Conservation (phyloP, 2,329 filamentous ascomycete species). For the Exophiala spinifera region DNA sequence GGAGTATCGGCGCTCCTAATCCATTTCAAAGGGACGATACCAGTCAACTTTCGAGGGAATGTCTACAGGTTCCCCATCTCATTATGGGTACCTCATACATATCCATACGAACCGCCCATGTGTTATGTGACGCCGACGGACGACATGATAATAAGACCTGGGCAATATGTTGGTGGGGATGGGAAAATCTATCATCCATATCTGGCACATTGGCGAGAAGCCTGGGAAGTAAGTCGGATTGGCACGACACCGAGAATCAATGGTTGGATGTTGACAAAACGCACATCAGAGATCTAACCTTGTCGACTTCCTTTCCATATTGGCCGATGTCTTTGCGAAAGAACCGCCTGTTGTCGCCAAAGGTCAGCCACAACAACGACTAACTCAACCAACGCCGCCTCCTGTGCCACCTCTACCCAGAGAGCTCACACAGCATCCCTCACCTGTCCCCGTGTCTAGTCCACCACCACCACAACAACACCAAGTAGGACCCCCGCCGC, state of each 20-base stretch:
- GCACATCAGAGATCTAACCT: conserved; percentile 69
- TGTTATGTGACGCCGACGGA: conserved; percentile 85
- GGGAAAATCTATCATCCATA: conserved; percentile 96
- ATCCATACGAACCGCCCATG: conserved; percentile 80
- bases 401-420: conserved; percentile 32
- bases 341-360: conserved; percentile 86
- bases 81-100: conserved; percentile 88
- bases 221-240: conserved; percentile 73
- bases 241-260: background rate
- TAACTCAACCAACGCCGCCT: conserved; percentile 44
- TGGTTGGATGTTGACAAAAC: background rate
- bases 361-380: conserved; percentile 41
- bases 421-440: conserved; percentile 49
- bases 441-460: conserved; percentile 51
- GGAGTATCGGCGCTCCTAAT: conserved; percentile 82
- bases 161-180: conserved; percentile 83
- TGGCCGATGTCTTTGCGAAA: conserved; percentile 86
- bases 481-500: conserved; percentile 12
- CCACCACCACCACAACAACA: conserved; percentile 16
- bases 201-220: conserved; percentile 80
- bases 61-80: conserved; percentile 89
- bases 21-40: conserved; percentile 80
- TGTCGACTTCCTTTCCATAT: conserved; percentile 74
- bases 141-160: conserved; percentile 83
- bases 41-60: conserved; percentile 84